Conservation (phyloP, 2,329 filamentous ascomycete species). For the Aspergillus pseudonomiae region DNA sequence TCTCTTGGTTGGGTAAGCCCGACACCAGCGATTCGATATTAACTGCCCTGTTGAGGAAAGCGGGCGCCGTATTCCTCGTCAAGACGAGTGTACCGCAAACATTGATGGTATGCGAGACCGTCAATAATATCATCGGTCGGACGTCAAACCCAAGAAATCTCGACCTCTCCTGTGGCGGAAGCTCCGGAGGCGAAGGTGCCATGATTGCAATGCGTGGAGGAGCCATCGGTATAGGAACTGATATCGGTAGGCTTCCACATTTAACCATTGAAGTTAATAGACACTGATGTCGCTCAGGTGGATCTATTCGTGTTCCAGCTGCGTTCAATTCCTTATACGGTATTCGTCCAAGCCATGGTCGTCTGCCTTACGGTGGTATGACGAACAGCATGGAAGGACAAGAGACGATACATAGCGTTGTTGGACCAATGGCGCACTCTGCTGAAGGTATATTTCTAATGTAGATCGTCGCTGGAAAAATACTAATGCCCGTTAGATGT, state of each 20-base stretch:
- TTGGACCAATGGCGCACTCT: neutral
- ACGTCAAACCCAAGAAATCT: constrained; percentile 24
- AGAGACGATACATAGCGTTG: neutral
- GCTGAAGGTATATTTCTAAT: neutral
- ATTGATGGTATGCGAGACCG: constrained; percentile 27
- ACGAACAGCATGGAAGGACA: neutral
- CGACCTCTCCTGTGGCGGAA: constrained; percentile 22
- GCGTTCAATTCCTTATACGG: constrained; percentile 2
- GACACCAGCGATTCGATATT: constrained; percentile 14
- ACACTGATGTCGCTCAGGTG: neutral
- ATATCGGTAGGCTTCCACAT: constrained; percentile 25
- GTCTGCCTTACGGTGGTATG: neutral
- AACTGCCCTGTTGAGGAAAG: constrained; percentile 15
- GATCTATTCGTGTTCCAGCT: constrained; percentile 5
- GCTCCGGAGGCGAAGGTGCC: constrained; percentile 34
- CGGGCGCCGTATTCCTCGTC: constrained; percentile 27
- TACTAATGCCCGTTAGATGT: neutral
- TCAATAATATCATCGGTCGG: constrained; percentile 25
- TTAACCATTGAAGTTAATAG: accelerated
- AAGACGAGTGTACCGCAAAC: constrained; percentile 32
- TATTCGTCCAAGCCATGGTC: neutral
- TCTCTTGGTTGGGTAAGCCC: neutral
- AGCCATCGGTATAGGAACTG: constrained; percentile 33
- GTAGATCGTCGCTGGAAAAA: too few species aligned
- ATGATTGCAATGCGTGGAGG: constrained; percentile 34